Conservation (phyloP, 139 green algal genomes). For the Chlorella sorokiniana region DNA sequence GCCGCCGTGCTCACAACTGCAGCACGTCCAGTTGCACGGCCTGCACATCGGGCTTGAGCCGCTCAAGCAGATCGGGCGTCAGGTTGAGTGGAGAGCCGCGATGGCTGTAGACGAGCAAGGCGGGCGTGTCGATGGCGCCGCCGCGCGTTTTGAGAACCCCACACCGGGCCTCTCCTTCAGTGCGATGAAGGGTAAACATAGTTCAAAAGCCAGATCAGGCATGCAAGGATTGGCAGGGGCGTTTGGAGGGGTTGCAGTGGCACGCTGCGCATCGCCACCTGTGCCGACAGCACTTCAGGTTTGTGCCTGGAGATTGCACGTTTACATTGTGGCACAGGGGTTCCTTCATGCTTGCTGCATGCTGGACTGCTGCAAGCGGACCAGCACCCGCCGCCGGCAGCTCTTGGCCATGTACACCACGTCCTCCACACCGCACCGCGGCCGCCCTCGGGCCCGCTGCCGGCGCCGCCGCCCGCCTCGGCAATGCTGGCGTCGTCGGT, state of each 20-base stretch:
- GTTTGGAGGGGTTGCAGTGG: not conserved
- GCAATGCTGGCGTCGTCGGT: conserved; percentile 17
- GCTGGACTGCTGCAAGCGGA: not conserved
- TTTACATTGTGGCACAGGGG: not conserved
- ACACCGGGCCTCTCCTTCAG: conserved; percentile 22
- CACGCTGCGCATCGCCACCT: not conserved
- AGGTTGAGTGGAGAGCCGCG: conserved; percentile 57
- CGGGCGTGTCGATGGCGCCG: conserved; percentile 50
- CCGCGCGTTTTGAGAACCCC: conserved; percentile 9
- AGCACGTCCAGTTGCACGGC: conserved; percentile 52
- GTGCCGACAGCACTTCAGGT: not conserved
- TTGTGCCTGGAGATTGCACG: not conserved
- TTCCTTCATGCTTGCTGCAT: conserved; percentile 4
- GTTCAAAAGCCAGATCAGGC: not conserved
- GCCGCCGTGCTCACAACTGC: conserved; percentile 72
- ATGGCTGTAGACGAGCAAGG: conserved; percentile 59
- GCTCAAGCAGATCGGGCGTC: conserved; percentile 62
- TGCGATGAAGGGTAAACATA: not conserved
- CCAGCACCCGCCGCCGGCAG: conserved; percentile 18
- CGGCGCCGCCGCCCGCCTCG: not conserved
- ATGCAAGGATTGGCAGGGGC: not conserved
- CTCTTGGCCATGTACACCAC: conserved; percentile 12
- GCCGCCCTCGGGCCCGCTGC: not conserved
- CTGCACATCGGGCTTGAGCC: conserved; percentile 44
- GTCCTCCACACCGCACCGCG: conserved; percentile 30